These are phyloP conservation scores for Eucalyptus coolabah DNA, from an alignment of 345 rosid genomes.

Conservation along the genomic window DNA sequence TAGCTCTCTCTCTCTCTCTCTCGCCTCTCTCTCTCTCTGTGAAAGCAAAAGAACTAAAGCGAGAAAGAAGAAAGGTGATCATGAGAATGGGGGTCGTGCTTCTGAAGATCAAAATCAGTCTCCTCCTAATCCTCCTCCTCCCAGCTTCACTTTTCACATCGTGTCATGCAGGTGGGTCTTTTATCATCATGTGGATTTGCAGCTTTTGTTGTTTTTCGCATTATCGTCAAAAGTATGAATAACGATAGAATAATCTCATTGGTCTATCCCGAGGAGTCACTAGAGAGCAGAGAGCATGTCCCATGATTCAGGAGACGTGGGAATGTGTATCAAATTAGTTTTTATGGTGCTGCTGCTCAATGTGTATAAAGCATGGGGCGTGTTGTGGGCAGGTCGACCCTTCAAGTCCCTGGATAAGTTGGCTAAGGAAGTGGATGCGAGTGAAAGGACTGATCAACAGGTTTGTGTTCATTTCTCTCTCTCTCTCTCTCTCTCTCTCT, in stretches of 20 bases:
- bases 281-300: background rate
- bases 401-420: background rate
- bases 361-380: background rate
- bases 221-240: background rate
- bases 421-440: background rate
- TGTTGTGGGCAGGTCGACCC: background rate
- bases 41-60: background rate
- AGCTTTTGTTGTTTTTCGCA: background rate
- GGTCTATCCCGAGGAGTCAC: background rate
- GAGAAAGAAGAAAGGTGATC: background rate
- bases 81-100: background rate
- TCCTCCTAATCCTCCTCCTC: background rate
- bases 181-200: background rate
- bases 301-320: background rate
- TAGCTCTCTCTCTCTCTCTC: background rate
- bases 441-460: background rate
- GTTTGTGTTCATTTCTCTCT: background rate
- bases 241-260: background rate
- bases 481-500: background rate
- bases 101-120: background rate
- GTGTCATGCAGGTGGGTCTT: background rate
- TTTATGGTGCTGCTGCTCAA: background rate
- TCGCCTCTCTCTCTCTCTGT: background rate
- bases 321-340: background rate
- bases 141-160: background rate